phyloP scores from a whole-genome alignment of 345 rosid species.

The Clarkia xantiana region DNA sequence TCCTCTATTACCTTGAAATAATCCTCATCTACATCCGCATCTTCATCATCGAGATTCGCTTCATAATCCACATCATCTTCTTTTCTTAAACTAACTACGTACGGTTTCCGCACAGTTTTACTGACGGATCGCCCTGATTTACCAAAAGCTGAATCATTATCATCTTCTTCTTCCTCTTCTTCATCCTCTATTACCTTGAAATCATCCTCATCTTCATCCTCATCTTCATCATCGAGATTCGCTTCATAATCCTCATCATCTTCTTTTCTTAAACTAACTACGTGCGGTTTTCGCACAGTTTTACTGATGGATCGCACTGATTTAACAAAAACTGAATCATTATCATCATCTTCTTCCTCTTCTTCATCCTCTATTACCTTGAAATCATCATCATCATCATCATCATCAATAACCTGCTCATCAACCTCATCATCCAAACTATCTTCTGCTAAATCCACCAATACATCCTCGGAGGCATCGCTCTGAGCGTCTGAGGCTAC shows the following conservation, averaged over 20 bases:
- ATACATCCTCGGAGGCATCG: slow-evolving; percentile 48
- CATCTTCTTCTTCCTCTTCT: slow-evolving; percentile 67
- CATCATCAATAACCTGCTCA: not conserved
- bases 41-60: not conserved
- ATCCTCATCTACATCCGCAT: slow-evolving; percentile 16
- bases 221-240: slow-evolving; percentile 22
- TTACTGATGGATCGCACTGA: slow-evolving; percentile 7
- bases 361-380: slow-evolving; percentile 3
- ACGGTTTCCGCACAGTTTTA: no score
- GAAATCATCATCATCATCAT: not conserved
- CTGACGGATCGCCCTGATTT: no score
- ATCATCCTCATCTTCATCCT: slow-evolving; percentile 25
- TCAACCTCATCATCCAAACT: slow-evolving; percentile 21
- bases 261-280: slow-evolving; percentile 8
- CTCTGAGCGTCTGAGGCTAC: slow-evolving; percentile 63
- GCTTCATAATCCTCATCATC: slow-evolving; percentile 18
- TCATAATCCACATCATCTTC: slow-evolving; percentile 18
- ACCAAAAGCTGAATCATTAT: no score
- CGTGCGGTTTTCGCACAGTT: slow-evolving; percentile 15
- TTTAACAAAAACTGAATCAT: slow-evolving; percentile 18
- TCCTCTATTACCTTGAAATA: slow-evolving; percentile 2
- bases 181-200: no score
- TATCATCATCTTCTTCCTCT: slow-evolving; percentile 14
- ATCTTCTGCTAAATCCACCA: slow-evolving; percentile 51
- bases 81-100: no score